Evolutionary conservation across 1,284 basidiomycete genomes (phyloP).

Genomic region (Austropuccinia psidii): DNA sequence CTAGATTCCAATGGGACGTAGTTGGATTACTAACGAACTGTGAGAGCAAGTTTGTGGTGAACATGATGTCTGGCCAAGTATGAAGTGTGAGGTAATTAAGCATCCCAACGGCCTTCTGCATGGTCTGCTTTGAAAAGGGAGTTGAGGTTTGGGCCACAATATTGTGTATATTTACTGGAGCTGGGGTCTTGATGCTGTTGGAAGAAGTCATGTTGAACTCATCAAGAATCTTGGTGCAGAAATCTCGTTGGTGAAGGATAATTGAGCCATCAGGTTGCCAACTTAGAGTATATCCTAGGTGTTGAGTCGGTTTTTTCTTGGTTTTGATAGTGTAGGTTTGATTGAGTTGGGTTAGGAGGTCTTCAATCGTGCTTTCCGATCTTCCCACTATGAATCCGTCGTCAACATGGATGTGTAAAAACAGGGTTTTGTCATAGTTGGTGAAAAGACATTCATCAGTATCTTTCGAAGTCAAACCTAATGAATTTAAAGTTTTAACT

Average conservation of each 20-base stretch:
- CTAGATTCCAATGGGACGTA: neutral
- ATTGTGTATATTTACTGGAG: neutral
- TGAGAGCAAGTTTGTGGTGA: neutral
- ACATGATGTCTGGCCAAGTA: neutral
- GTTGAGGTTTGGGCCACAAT: neutral
- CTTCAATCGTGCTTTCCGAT: neutral
- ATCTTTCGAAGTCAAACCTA: neutral
- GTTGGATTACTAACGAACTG: neutral
- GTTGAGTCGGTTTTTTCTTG: neutral
- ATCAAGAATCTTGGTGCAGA: neutral
- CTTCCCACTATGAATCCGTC: neutral
- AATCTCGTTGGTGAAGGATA: neutral
- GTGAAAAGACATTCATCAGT: neutral
- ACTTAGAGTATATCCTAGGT: neutral
- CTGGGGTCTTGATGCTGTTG: neutral
- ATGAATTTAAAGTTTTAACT: neutral
- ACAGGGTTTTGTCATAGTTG: neutral
- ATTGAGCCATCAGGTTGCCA: neutral
- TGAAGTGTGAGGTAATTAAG: neutral
- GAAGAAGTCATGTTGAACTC: neutral
- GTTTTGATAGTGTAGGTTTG: neutral
- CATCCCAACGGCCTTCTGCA: conserved; percentile 6
- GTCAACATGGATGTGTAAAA: conserved; percentile 14
- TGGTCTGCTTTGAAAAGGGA: neutral
- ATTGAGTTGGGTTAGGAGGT: neutral